A percentile compares a stretch with the other conserved stretches of the same genome.
phyloP scores from a whole-genome alignment of 2,329 filamentous ascomycete species.

The Aspergillus intermedius region DNA sequence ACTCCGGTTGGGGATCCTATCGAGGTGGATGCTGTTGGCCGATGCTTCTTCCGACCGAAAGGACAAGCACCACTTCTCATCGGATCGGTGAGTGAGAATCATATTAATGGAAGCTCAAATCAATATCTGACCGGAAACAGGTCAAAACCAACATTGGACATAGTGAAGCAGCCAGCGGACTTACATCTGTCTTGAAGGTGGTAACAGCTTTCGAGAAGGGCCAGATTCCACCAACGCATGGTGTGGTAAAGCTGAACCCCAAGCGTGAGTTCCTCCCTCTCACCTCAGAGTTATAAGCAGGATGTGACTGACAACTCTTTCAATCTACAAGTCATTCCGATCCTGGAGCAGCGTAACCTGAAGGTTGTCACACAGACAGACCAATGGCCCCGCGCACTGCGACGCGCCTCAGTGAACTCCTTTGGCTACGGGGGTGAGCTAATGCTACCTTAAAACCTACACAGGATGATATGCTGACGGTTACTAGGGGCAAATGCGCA shows the following conservation, averaged over 20 bases:
- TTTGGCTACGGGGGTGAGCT: conserved; percentile 31
- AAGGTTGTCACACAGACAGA: too few species aligned
- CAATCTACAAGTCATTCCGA: too few species aligned
- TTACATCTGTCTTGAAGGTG: conserved; percentile 20
- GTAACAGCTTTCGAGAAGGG: conserved; percentile 15
- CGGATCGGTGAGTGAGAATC: conserved; percentile 2
- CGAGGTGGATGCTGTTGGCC: conserved; percentile 17
- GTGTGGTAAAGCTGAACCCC: conserved; percentile 18
- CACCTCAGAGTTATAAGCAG: too few species aligned
- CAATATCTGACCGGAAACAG: not conserved
- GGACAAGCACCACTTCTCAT: not conserved
- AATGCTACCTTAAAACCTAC: too few species aligned
- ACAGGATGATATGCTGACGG: too few species aligned
- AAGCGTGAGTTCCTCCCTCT: not conserved
- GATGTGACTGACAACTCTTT: too few species aligned
- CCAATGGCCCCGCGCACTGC: too few species aligned
- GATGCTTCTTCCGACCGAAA: conserved; percentile 4
- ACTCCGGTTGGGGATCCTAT: conserved; percentile 29
- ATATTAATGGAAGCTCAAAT: conserved; percentile 8
- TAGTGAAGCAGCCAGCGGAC: conserved; percentile 16
- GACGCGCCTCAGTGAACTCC: conserved; percentile 28
- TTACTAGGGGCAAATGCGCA: conserved; percentile 20
- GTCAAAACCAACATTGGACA: conserved; percentile 27
- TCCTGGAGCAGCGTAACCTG: too few species aligned
- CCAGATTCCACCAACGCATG: conserved; percentile 18